Evolutionary conservation across 1,284 basidiomycete genomes (phyloP), one percentile per base, ranked within the genome.

Genomic region (Quambalaria eucalypti): DNA sequence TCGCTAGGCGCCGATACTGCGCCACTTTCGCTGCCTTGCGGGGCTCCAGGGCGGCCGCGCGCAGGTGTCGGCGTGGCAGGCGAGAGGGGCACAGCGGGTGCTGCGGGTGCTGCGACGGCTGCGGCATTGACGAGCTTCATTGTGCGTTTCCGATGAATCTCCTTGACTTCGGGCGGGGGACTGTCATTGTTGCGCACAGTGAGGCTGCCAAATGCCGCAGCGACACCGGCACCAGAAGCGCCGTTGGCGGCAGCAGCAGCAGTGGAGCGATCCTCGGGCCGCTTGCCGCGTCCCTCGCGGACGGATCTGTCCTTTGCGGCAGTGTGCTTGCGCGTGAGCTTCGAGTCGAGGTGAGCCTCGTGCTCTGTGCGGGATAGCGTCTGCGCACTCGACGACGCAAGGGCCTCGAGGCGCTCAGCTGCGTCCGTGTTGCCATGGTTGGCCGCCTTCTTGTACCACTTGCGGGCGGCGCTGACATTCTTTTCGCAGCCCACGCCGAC

Each of bases 381-480:
- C 31, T 81, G 80, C 0, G 84, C 81, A 0, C 79, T 77, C 0
- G 84, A 80, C 39, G 81, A 80, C 1, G 81, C 79, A 7, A 92
- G 79, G 0, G 86, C 88, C 0, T 78, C 71, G 16, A 95, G 79
- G 1, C 90, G 83, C n/a, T 85, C 83, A 1, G 76, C 70, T 0
- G 91, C 91, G 67, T 96, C 91, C 0, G 80, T 62, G 69, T 91
- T 93, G 7, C 86, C 87, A 54, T 88, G 84, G n/a, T 82, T 79
- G 16, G 84, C 80, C 0, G 90, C 90, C 83, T 73, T 68, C 0
- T 48, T 53, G 61, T 79, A 92, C 87, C 88, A 92, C 65, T 77
- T 80, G 52, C 79, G 77, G 3, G 88, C 86, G 1, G 77, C 77
- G 0, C 81, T 80, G 26, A 90, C 57, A 69, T 89, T 83, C 68